Evolutionary conservation across 2,329 filamentous ascomycete genomes (phyloP).

Genomic region (Exophiala viscosa): DNA sequence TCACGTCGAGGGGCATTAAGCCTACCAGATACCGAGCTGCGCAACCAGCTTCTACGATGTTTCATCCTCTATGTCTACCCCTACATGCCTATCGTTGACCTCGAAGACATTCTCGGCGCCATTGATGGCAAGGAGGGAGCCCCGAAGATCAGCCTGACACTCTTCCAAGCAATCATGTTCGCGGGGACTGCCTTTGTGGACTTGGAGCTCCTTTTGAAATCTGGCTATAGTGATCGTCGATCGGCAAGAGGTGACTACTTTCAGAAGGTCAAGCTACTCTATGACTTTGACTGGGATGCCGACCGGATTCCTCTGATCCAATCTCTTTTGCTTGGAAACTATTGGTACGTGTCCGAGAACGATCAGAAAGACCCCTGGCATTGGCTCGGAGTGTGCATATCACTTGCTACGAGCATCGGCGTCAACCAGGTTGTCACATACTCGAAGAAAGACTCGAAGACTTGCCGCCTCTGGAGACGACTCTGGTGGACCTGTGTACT

Average conservation of each 20-base stretch:
- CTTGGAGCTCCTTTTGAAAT: slow-evolving; percentile 13
- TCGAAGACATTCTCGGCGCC: slow-evolving; percentile 16
- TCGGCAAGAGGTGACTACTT: slow-evolving; percentile 72
- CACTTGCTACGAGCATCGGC: slow-evolving; percentile 86
- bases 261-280: slow-evolving; percentile 77
- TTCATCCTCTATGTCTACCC: slow-evolving; percentile 89
- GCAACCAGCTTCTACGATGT: slow-evolving; percentile 74
- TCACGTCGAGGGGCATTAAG: slow-evolving; percentile 63
- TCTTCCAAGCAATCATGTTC: slow-evolving; percentile 95
- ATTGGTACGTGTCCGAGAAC: slow-evolving; percentile 95
- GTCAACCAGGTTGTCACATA: slow-evolving; percentile 65
- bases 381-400: slow-evolving; percentile 97
- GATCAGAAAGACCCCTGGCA: slow-evolving; percentile 98
- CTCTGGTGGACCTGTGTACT: slow-evolving; percentile 99
- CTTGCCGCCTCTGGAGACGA: slow-evolving; percentile 81
- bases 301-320: slow-evolving; percentile 89
- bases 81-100: slow-evolving; percentile 81
- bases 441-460: slow-evolving; percentile 27
- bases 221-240: slow-evolving; percentile 49
- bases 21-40: slow-evolving; percentile 65
- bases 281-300: slow-evolving; percentile 92
- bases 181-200: slow-evolving; percentile 76
- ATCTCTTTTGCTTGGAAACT: slow-evolving; percentile 83
- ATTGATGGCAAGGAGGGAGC: slow-evolving; percentile 65
- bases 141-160: slow-evolving; percentile 68